These are phyloP conservation scores for Zostera marina DNA, from an alignment of 116 monocot genomes.

Conservation along the genomic window DNA sequence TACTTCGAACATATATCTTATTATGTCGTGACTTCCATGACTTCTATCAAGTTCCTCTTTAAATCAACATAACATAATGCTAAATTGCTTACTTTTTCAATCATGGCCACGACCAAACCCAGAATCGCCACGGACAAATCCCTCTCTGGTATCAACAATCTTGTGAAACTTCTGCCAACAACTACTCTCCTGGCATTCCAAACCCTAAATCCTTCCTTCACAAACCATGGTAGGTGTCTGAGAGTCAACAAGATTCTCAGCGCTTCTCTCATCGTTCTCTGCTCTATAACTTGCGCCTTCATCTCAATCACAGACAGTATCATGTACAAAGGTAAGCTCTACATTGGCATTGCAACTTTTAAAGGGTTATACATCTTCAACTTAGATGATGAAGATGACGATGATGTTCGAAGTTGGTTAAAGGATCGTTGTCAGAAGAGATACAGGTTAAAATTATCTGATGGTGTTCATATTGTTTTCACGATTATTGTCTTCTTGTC, in stretches of 20 bases:
- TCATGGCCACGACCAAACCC: too few relatives aligned
- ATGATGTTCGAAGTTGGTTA: neutral
- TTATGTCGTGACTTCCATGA: too few relatives aligned
- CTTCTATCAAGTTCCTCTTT: too few relatives aligned
- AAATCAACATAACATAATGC: too few relatives aligned
- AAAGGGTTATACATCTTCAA: conserved; percentile 23
- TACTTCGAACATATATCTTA: too few relatives aligned
- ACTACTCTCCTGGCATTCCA: conserved; percentile 32
- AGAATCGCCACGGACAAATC: neutral
- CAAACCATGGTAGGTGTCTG: conserved; percentile 33
- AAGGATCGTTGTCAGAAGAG: conserved; percentile 1
- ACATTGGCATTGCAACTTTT: conserved; percentile 34
- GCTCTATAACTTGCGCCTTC: conserved; percentile 26
- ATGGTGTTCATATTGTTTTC: conserved; percentile 22
- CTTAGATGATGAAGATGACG: conserved; percentile 1
- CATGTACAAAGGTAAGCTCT: conserved; percentile 27
- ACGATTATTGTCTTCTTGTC: conserved; percentile 14
- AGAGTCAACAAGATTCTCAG: conserved; percentile 24
- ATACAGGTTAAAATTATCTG: conserved; percentile 4
- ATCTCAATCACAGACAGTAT: conserved; percentile 45
- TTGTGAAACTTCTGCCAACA: conserved; percentile 27
- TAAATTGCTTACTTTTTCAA: too few relatives aligned
- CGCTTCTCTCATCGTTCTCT: conserved; percentile 12
- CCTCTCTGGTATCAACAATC: conserved; percentile 4
- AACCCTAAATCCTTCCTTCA: conserved; percentile 28